Conservation (phyloP, 768 basidiomycete genomes). For the Strobilomyces confusus region DNA sequence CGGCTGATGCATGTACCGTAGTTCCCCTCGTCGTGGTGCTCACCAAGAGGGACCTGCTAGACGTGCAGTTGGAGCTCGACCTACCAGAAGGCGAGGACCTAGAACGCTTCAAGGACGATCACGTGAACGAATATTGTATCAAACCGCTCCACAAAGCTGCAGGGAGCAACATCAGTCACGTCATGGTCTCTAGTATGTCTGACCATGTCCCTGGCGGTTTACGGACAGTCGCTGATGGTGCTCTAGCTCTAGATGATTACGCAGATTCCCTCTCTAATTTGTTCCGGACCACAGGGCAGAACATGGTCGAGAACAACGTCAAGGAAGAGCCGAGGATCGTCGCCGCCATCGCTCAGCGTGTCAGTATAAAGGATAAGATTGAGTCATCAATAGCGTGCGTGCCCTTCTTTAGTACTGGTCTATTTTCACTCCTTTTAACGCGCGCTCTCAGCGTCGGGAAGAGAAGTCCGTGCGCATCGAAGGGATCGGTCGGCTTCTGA, state of each 20-base stretch:
- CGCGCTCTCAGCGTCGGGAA: constrained; percentile 6
- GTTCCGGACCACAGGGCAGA: background rate
- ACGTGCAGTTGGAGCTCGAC: constrained; percentile 1
- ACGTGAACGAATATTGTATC: background rate
- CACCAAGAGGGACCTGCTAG: constrained; percentile 13
- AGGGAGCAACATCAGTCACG: background rate
- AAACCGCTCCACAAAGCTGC: background rate
- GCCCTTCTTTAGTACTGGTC: background rate
- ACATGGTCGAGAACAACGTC: constrained; percentile 4
- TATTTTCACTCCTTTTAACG: background rate
- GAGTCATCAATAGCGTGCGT: constrained; percentile 13
- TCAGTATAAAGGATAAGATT: constrained; percentile 15
- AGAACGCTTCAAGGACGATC: background rate
- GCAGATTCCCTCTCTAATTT: constrained; percentile 1
- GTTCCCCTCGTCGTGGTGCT: constrained; percentile 16
- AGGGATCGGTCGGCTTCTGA: background rate
- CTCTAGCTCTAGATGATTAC: constrained; percentile 3
- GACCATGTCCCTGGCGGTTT: background rate
- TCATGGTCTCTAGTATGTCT: constrained; percentile 11
- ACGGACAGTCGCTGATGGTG: background rate
- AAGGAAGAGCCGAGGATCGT: constrained; percentile 9
- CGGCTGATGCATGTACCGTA: background rate
- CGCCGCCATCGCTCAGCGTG: constrained; percentile 15
- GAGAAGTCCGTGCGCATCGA: constrained; percentile 1
- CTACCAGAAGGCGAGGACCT: background rate